phyloP scores from a whole-genome alignment of 495 filamentous ascomycete species.

The Cercophora scortea region DNA sequence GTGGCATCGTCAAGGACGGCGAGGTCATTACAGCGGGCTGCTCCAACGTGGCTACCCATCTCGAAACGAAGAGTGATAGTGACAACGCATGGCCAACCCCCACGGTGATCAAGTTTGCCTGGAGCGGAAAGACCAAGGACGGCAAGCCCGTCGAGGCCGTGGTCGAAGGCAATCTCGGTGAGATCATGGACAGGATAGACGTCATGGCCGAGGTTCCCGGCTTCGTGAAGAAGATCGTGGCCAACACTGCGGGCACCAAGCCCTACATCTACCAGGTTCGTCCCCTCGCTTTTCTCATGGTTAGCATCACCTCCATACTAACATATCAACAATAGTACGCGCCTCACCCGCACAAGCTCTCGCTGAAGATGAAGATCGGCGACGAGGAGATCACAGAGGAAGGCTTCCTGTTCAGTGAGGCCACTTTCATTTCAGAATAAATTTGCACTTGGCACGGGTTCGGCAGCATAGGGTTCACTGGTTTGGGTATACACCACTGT shows the following conservation, averaged over 20 bases:
- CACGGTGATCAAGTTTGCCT: slow-evolving; percentile 61
- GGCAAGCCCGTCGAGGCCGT: slow-evolving; percentile 60
- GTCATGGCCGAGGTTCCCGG: slow-evolving; percentile 94
- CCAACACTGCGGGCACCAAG: slow-evolving; percentile 77
- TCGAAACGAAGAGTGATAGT: slow-evolving; percentile 56
- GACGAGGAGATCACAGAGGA: slow-evolving; percentile 69
- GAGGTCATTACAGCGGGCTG: slow-evolving; percentile 69
- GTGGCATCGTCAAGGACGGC: slow-evolving; percentile 71
- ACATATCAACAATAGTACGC: slow-evolving; percentile 50
- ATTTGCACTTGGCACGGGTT: neutral
- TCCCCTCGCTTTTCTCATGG: neutral
- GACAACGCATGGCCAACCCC: slow-evolving; percentile 89
- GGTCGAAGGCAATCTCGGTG: slow-evolving; percentile 61
- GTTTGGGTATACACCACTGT: slow-evolving; percentile 1
- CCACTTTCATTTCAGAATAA: slow-evolving; percentile 75
- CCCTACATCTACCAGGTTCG: slow-evolving; percentile 95
- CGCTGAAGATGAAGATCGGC: slow-evolving; percentile 75
- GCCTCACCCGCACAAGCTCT: slow-evolving; percentile 46
- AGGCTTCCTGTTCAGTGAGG: slow-evolving; percentile 72
- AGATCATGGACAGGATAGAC: slow-evolving; percentile 75
- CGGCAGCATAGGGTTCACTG: neutral
- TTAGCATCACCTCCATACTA: slow-evolving; percentile 5
- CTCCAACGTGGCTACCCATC: slow-evolving; percentile 56
- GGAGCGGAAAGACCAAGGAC: slow-evolving; percentile 73
- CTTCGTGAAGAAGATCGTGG: slow-evolving; percentile 89